A percentile compares a stretch with the other conserved stretches of the same genome.
phyloP scores from a whole-genome alignment of 2,329 filamentous ascomycete species.

The Sclerotinia borealis region DNA sequence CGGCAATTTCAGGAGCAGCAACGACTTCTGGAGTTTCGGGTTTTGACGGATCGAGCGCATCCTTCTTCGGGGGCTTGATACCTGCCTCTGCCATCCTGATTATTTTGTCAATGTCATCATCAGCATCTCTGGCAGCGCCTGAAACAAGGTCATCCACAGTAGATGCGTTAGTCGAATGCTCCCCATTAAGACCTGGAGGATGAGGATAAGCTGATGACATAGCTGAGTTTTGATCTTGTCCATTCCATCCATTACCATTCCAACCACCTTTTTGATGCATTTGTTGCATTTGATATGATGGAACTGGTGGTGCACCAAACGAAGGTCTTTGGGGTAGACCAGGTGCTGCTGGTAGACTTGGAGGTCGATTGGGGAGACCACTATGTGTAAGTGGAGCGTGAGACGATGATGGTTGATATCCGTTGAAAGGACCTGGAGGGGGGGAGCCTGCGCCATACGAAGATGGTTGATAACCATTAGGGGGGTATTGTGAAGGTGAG shows the following conservation, averaged over 20 bases:
- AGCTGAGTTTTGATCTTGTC: constrained; percentile 34
- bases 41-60: constrained; percentile 36
- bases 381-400: constrained; percentile 36
- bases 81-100: constrained; percentile 60
- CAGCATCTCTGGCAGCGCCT: constrained; percentile 41
- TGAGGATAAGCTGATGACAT: constrained; percentile 35
- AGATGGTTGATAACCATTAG: constrained; percentile 10
- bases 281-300: constrained; percentile 46
- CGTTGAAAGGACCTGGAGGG: constrained; percentile 38
- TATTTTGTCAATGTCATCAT: constrained; percentile 60
- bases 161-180: constrained; percentile 36
- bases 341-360: constrained; percentile 47
- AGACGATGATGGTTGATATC: constrained; percentile 36
- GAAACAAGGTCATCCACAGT: constrained; percentile 44
- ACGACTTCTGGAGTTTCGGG: neutral
- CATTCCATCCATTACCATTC: constrained; percentile 34
- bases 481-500: constrained; percentile 30
- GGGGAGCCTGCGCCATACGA: constrained; percentile 32
- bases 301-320: constrained; percentile 46
- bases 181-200: constrained; percentile 31
- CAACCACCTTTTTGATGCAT: constrained; percentile 40
- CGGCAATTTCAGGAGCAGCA: neutral
- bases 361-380: constrained; percentile 44
- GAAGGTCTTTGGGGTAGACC: constrained; percentile 56
- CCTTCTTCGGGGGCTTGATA: constrained; percentile 44